A percentile compares a stretch with the other conserved stretches of the same genome.
Conservation (phyloP, 2,329 filamentous ascomycete genomes). For the Madurella mycetomatis region DNA sequence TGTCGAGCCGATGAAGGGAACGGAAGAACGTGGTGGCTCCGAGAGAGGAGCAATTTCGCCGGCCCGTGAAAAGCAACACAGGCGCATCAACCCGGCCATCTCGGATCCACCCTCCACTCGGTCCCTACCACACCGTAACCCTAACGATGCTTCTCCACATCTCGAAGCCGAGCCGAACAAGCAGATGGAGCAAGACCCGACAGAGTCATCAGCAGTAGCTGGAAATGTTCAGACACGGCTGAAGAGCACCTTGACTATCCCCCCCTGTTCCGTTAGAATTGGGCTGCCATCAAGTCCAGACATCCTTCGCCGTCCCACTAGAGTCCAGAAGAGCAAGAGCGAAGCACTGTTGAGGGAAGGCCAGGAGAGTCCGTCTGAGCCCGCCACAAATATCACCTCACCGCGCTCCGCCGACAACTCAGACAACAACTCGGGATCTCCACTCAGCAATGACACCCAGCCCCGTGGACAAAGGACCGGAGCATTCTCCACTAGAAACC, state of each 20-base stretch:
- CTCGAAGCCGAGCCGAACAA: not conserved
- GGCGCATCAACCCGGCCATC: constrained; percentile 13
- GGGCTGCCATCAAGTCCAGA: constrained; percentile 20
- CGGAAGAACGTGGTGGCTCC: not conserved
- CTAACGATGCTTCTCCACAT: constrained; percentile 8
- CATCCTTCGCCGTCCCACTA: constrained; percentile 14
- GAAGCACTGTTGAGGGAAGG: not conserved
- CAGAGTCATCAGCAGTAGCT: not conserved
- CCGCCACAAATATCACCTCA: not conserved
- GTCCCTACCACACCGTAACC: constrained; percentile 4
- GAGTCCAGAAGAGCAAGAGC: constrained; percentile 8
- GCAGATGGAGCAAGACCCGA: not conserved
- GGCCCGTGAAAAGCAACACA: constrained; percentile 2
- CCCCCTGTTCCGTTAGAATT: constrained; percentile 1
- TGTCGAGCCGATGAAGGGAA: constrained; percentile 1
- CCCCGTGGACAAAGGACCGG: constrained; percentile 8
- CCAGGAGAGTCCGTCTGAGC: not conserved
- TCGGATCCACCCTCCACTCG: constrained; percentile 1
- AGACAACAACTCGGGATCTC: constrained; percentile 13
- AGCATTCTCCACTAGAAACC: constrained; percentile 8
- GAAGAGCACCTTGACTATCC: constrained; percentile 3
- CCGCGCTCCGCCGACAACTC: constrained; percentile 14
- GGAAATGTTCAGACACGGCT: not conserved
- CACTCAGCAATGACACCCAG: constrained; percentile 2
- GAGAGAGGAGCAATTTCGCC: not conserved